phyloP scores from a whole-genome alignment of 768 basidiomycete species.

The Lentinula lateritia region DNA sequence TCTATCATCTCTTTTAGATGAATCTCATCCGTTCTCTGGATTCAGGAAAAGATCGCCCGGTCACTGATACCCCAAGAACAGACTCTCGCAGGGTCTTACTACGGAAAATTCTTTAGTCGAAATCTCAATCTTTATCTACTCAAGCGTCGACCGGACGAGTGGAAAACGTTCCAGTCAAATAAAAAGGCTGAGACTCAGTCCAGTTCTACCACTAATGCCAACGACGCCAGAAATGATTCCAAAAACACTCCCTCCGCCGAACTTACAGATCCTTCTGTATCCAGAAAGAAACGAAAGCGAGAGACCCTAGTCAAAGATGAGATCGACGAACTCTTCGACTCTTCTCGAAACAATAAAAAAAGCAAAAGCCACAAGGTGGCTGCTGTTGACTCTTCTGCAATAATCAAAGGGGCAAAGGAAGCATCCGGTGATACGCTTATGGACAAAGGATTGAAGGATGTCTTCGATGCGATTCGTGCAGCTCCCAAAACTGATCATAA shows the following conservation, averaged over 20 bases:
- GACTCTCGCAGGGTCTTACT: conserved; percentile 69
- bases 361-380: neutral
- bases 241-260: conserved; percentile 10
- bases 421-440: neutral
- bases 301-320: conserved; percentile 48
- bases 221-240: conserved; percentile 18
- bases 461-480: neutral
- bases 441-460: conserved; percentile 1
- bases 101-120: conserved; percentile 82
- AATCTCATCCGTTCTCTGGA: conserved; percentile 4
- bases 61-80: conserved; percentile 71
- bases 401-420: neutral
- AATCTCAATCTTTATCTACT: conserved; percentile 76
- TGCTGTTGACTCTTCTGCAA: neutral
- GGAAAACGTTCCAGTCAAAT: conserved; percentile 66
- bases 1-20: neutral
- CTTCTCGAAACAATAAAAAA: neutral
- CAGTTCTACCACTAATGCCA: conserved; percentile 9
- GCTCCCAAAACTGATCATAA: neutral
- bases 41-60: conserved; percentile 86
- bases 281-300: conserved; percentile 40
- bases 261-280: neutral
- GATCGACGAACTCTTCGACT: conserved; percentile 69
- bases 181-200: neutral
- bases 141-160: conserved; percentile 75